A percentile compares a stretch with the other conserved stretches of the same genome.
These are phyloP conservation scores for Pyrus bretschneideri DNA, from an alignment of 306 rosid genomes.

Conservation along the genomic window DNA sequence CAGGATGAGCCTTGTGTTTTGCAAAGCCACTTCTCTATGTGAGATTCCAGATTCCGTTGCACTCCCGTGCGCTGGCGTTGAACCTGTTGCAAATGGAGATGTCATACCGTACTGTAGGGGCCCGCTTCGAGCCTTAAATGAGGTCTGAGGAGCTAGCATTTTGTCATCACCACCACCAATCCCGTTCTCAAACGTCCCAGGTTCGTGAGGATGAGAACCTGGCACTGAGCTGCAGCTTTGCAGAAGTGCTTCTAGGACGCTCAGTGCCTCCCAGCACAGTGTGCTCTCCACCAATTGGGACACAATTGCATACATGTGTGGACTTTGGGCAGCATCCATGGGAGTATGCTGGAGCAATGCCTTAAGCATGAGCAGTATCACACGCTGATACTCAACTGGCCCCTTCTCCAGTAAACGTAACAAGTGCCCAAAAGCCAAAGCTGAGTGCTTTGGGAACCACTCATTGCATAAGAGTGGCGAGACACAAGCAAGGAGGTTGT, in stretches of 20 bases:
- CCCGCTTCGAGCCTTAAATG: constrained; percentile 95
- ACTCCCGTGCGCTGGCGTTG: constrained; percentile 32
- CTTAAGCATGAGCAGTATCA: constrained; percentile 86
- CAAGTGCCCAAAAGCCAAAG: constrained; percentile 90
- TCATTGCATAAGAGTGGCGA: constrained; percentile 81
- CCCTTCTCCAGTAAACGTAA: constrained; percentile 86
- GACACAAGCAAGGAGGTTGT: constrained; percentile 80
- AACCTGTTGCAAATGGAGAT: constrained; percentile 32
- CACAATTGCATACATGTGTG: constrained; percentile 90
- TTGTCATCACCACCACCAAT: constrained; percentile 57
- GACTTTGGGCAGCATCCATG: constrained; percentile 96
- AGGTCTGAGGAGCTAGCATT: constrained; percentile 72
- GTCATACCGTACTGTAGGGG: constrained; percentile 71
- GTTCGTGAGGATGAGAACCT: constrained; percentile 70
- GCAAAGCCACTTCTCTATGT: constrained; percentile 73
- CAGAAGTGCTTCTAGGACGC: constrained; percentile 94
- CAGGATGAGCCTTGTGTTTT: constrained; percentile 81
- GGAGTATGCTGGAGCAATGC: constrained; percentile 98
- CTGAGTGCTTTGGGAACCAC: constrained; percentile 97
- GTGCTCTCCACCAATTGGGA: constrained; percentile 98
- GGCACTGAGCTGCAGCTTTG: constrained; percentile 94
- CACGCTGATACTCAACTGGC: constrained; percentile 92
- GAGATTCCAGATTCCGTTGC: constrained; percentile 55
- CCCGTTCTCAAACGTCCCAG: constrained; percentile 67
- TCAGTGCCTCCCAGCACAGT: constrained; percentile 91